Evolutionary conservation across 345 rosid genomes (phyloP).

Genomic region (Cardamine resedifolia): DNA sequence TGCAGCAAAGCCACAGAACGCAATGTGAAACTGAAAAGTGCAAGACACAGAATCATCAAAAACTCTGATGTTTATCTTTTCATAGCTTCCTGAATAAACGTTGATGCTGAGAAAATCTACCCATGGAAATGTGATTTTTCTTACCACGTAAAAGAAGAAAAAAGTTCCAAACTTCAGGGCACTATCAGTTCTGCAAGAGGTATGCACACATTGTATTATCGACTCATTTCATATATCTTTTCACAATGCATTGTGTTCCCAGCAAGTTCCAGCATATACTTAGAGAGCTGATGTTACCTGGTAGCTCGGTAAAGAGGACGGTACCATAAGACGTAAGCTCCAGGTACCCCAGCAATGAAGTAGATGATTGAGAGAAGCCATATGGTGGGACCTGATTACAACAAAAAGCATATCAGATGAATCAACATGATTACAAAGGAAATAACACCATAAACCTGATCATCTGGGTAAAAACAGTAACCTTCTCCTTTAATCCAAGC

Average conservation of each 20-base stretch:
- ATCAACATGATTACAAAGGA: conserved; percentile 1
- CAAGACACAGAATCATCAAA: conserved; percentile 24
- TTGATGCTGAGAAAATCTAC: conserved; percentile 11
- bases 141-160: conserved; percentile 78
- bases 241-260: not conserved
- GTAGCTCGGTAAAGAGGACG: conserved; percentile 95
- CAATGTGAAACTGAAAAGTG: conserved; percentile 72
- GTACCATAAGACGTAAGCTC: conserved; percentile 87
- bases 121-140: conserved; percentile 22
- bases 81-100: conserved; percentile 10
- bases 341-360: conserved; percentile 86
- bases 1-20: conserved; percentile 78
- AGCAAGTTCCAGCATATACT: conserved; percentile 11
- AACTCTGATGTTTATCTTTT: not conserved
- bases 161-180: conserved; percentile 94
- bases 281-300: conserved; percentile 54
- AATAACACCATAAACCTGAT: conserved; percentile 16
- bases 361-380: conserved; percentile 98
- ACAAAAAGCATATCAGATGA: conserved; percentile 21
- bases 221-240: conserved; percentile 2
- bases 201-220: conserved; percentile 17
- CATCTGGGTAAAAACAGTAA: conserved; percentile 25
- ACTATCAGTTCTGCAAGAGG: conserved; percentile 86
- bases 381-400: conserved; percentile 67
- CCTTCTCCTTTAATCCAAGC: conserved; percentile 98